Conservation (phyloP, 2,329 filamentous ascomycete genomes). For the Fusarium mexicanum region DNA sequence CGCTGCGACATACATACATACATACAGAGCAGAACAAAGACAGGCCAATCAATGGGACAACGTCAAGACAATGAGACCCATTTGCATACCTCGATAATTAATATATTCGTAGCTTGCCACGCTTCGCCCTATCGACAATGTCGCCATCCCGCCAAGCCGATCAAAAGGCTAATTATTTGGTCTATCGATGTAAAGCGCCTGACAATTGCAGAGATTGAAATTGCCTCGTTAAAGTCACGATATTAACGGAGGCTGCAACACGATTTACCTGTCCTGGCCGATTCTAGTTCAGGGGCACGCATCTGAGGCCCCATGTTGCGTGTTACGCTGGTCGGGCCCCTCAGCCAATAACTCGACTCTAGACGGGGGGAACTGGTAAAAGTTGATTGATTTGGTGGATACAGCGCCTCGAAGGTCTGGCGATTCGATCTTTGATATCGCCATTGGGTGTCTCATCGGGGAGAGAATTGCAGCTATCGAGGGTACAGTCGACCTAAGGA, state of each 20-base stretch:
- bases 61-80: conserved; percentile 10
- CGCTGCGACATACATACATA: neutral
- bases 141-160: conserved; percentile 34
- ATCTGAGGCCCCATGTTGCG: conserved; percentile 28
- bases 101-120: conserved; percentile 23
- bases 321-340: conserved; percentile 21
- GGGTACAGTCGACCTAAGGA: neutral
- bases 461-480: neutral
- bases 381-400: conserved; percentile 1
- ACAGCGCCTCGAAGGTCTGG: neutral
- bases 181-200: conserved; percentile 31
- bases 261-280: neutral
- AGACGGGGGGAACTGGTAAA: neutral
- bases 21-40: neutral
- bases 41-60: conserved; percentile 6
- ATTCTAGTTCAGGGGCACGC: conserved; percentile 37
- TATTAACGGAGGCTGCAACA: neutral
- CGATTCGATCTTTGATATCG: conserved; percentile 24
- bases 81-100: neutral
- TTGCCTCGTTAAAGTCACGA: conserved; percentile 20
- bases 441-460: conserved; percentile 1
- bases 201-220: conserved; percentile 17
- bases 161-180: conserved; percentile 27
- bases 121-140: conserved; percentile 34
- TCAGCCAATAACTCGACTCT: conserved; percentile 9